Evolutionary conservation across 2,329 filamentous ascomycete genomes (phyloP).

Genomic region (Claviceps sorghi): DNA sequence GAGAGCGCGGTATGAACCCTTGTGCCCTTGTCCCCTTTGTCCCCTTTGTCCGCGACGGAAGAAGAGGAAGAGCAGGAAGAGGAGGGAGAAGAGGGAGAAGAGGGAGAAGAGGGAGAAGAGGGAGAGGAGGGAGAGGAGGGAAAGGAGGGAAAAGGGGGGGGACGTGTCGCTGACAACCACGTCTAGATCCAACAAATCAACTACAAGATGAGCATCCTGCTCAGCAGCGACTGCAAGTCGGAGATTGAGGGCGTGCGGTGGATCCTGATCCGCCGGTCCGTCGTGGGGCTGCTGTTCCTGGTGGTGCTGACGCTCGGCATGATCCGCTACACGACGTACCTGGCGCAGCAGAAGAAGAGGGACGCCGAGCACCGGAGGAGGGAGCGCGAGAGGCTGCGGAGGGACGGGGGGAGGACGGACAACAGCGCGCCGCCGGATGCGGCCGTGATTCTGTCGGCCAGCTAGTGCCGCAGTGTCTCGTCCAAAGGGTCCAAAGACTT

Average conservation of each 20-base stretch:
- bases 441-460: conserved; percentile 43
- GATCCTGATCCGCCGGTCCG: conserved; percentile 56
- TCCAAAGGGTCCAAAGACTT: too few relatives aligned
- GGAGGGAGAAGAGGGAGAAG: neutral
- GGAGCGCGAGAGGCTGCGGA: conserved; percentile 28
- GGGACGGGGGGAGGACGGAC: conserved; percentile 31
- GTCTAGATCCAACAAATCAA: conserved; percentile 76
- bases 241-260: conserved; percentile 86
- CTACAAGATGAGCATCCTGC: conserved; percentile 83
- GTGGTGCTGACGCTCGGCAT: conserved; percentile 44
- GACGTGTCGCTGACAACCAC: neutral
- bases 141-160: neutral
- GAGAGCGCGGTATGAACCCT: conserved; percentile 77
- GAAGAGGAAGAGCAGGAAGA: neutral
- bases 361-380: conserved; percentile 29
- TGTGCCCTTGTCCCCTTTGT: too few relatives aligned
- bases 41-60: too few relatives aligned
- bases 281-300: conserved; percentile 52
- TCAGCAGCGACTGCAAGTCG: conserved; percentile 82
- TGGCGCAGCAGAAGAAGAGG: conserved; percentile 33
- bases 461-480: too few relatives aligned
- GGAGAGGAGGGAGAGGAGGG: neutral
- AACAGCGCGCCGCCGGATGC: conserved; percentile 34
- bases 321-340: conserved; percentile 45
- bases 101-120: neutral